Evolutionary conservation across 371 early-diverging fungal genomes (phyloP), one percentile per base, ranked within the genome.

Genomic region (Rhizopus microsporus): DNA sequence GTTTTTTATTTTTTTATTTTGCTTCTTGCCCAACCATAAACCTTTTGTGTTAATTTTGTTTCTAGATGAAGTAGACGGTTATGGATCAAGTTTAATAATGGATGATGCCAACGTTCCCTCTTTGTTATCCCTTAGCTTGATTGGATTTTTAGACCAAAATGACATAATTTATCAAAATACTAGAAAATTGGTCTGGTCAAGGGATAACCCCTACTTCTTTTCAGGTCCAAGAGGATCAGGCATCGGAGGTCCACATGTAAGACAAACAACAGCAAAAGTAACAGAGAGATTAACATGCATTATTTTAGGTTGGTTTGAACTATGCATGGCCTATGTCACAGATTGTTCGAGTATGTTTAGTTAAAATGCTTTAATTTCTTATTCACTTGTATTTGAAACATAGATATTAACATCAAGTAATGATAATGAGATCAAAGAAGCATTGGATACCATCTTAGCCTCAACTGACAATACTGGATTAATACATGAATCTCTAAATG

Each of bases 101-200:
- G 89, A 89, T 65, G 89, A 89, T 57, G 87, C 88, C 5, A 87
- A 87, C 48, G 69, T 87, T 4, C 89, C 89, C 0, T 80, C 83
- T 3, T 68, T 89, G 5, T 59, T 89, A 10, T 82, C 86, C 0
- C 63, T 89, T 9, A 84, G 85, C 8, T 76, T 80, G 43, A 58
- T 86, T 16, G 89, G 87, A 0, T 89, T 88, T 55, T 46, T 86
- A 12, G 46, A 59, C 44, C 60, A 68, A 9, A 57, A 68, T 37
- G 83, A 88, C 45, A 62, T 77, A 3, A 59, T 76, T 5, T 89
- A 89, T 60, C 72, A 77, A 59, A 80, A 71, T 30, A 89, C 89
- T 0, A 77, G 89, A 40, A 60, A 49, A 7, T 50, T 87, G 39
- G 71, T 87, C 5, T 63, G 87, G 8, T 83, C 84, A 5, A 66